A percentile compares a stretch with the other conserved stretches of the same genome.
These are phyloP conservation scores for Dissophora globulifera DNA, from an alignment of 192 early-diverging fungal species.

Conservation along the genomic window DNA sequence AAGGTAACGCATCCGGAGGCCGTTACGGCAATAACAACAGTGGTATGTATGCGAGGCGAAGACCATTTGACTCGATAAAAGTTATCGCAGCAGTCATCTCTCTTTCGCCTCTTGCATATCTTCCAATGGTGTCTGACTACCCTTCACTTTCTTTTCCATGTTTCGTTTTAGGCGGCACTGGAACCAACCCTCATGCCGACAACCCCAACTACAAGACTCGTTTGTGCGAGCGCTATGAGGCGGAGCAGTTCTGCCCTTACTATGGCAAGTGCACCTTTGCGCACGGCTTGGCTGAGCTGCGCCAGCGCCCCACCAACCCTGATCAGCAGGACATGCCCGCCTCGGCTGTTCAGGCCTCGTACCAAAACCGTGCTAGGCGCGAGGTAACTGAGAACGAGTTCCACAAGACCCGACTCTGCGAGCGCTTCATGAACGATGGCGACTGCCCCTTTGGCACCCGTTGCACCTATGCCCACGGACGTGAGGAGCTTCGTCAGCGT, in stretches of 20 bases:
- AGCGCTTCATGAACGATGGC: slow-evolving; percentile 79
- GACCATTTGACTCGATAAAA: too few relatives aligned
- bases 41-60: too few relatives aligned
- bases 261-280: slow-evolving; percentile 79
- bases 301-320: slow-evolving; percentile 60
- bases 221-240: slow-evolving; percentile 86
- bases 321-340: slow-evolving; percentile 50
- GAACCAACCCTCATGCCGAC: slow-evolving; percentile 58
- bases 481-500: slow-evolving; percentile 54
- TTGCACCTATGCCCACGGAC: slow-evolving; percentile 80
- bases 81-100: too few relatives aligned
- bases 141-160: slow-evolving; percentile 5
- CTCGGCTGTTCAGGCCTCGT: slow-evolving; percentile 48
- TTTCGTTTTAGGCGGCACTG: slow-evolving; percentile 17
- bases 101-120: too few relatives aligned
- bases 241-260: slow-evolving; percentile 79
- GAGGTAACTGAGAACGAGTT: slow-evolving; percentile 68
- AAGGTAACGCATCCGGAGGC: slow-evolving; percentile 21
- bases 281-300: slow-evolving; percentile 73
- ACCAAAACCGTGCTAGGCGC: slow-evolving; percentile 42
- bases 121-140: too few relatives aligned
- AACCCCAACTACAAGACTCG: slow-evolving; percentile 90
- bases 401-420: slow-evolving; percentile 87
- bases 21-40: slow-evolving; percentile 46
- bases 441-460: slow-evolving; percentile 88